These are phyloP conservation scores for Kwoniella heveanensis DNA, from an alignment of 768 basidiomycete genomes.

Conservation along the genomic window DNA sequence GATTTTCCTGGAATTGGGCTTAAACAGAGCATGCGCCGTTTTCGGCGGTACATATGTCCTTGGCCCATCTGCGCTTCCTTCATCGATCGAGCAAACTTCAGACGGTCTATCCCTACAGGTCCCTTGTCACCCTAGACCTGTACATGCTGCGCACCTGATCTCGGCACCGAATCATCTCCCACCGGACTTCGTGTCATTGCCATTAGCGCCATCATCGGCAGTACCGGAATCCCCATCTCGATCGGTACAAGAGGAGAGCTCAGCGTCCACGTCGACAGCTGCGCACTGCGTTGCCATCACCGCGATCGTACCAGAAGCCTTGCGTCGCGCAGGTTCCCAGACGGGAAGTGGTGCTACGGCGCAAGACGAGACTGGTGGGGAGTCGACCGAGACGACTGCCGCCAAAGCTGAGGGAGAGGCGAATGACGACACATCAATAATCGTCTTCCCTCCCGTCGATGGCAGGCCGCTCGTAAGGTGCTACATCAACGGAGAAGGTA, in stretches of 20 bases:
- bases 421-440: constrained; percentile 49
- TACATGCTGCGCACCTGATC: constrained; percentile 40
- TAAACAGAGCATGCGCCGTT: constrained; percentile 78
- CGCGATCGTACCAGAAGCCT: constrained; percentile 21
- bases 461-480: constrained; percentile 40
- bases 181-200: not conserved
- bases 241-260: not conserved
- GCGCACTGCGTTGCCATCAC: constrained; percentile 48
- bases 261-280: constrained; percentile 1
- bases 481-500: constrained; percentile 54
- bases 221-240: no score
- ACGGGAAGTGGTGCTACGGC: constrained; percentile 1
- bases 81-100: constrained; percentile 18
- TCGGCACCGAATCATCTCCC: constrained; percentile 36
- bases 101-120: constrained; percentile 28
- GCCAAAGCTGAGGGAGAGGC: constrained; percentile 17
- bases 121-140: constrained; percentile 41
- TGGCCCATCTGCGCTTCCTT: constrained; percentile 43
- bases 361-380: not conserved
- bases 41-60: constrained; percentile 60
- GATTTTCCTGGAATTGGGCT: constrained; percentile 49
- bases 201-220: no score
- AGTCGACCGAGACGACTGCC: not conserved
- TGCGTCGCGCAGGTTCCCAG: constrained; percentile 13
- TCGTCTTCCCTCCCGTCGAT: constrained; percentile 50